A percentile compares a stretch with the other conserved stretches of the same genome.
These are phyloP conservation scores for Macrophomina pseudophaseolina DNA, from an alignment of 2,329 filamentous ascomycete species.

Conservation along the genomic window DNA sequence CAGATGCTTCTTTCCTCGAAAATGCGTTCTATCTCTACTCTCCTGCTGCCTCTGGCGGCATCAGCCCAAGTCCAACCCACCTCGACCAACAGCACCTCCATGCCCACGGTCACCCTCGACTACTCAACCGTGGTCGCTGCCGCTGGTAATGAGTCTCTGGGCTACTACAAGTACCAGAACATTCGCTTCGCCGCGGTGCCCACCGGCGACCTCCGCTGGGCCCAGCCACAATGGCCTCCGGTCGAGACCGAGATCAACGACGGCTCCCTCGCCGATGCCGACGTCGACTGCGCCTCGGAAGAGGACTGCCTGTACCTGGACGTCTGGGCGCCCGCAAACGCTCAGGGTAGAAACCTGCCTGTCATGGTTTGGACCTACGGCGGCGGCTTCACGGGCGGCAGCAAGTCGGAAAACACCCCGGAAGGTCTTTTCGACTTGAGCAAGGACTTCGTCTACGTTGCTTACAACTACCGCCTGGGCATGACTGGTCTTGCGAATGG, in stretches of 20 bases:
- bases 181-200: constrained; percentile 54
- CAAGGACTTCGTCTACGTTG: constrained; percentile 45
- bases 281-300: constrained; percentile 43
- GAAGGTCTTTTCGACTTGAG: constrained; percentile 40
- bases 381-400: constrained; percentile 42
- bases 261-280: constrained; percentile 38
- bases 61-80: neutral
- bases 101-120: constrained; percentile 36
- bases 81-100: neutral
- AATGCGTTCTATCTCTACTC: constrained; percentile 8
- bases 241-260: constrained; percentile 41
- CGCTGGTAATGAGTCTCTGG: constrained; percentile 33
- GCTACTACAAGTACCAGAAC: constrained; percentile 49
- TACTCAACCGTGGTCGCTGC: constrained; percentile 36
- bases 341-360: constrained; percentile 46
- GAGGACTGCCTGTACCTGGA: constrained; percentile 60
- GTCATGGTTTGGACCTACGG: constrained; percentile 58
- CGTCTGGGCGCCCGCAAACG: constrained; percentile 52
- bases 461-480: constrained; percentile 44
- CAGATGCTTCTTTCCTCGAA: neutral
- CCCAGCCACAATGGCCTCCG: constrained; percentile 47
- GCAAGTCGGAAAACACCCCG: constrained; percentile 34
- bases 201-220: constrained; percentile 48
- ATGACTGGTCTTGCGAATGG: constrained; percentile 54
- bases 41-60: constrained; percentile 5